Base-by-base conservation (phyloP, 441 rosid genomes). In the Metrosideros polymorpha region DNA sequence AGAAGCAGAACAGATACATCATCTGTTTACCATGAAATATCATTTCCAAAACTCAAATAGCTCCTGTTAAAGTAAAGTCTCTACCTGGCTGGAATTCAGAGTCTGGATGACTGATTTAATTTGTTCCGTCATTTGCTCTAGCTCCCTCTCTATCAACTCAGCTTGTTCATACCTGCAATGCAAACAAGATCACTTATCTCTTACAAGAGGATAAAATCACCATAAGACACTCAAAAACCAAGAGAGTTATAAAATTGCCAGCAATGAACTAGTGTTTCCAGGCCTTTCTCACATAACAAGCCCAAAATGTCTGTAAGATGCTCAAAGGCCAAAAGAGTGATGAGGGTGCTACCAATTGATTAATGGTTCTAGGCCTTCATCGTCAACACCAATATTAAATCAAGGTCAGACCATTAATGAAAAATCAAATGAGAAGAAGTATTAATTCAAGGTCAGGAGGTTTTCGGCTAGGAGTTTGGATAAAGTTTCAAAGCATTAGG, bases 111-210 rank as follows among this genome's bases (percentile, higher is more conserved):
- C 93, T 32, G 94, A 94, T 92, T 95, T 94, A 84, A 95, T 94
- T 86, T 96, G 98, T 88, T 95, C 98, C 25, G 95, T 94, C 99
- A 95, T 96, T 82, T 94, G 98, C 92, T 96, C 99, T 88, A 96
- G 42, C 87, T 98, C 99, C 91, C 97, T 93, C 93, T 96, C 99
- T 86, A 95, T 91, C 79, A 93, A 87, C 91, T 98, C 99, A 71
- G 99, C 91, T 86, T 98, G 98, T 91, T 95, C 99, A 87, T 95
- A 95, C 99, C 99, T 98, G 92, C 75, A 88, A 88, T 39, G 77
- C 82, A 86, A 82, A 82, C 39, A 43, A 77, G 32, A 83, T 75
- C 84, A 84, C 53, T 88, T 7, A 35, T 76, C 53, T 51, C 71
- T 84, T 39, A 39, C 43, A 35, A 32, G 56, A 71, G 12, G 17